A percentile compares a stretch with the other conserved stretches of the same genome.
These are phyloP conservation scores for Naganishia albida DNA, from an alignment of 1,284 basidiomycete genomes.

Conservation along the genomic window DNA sequence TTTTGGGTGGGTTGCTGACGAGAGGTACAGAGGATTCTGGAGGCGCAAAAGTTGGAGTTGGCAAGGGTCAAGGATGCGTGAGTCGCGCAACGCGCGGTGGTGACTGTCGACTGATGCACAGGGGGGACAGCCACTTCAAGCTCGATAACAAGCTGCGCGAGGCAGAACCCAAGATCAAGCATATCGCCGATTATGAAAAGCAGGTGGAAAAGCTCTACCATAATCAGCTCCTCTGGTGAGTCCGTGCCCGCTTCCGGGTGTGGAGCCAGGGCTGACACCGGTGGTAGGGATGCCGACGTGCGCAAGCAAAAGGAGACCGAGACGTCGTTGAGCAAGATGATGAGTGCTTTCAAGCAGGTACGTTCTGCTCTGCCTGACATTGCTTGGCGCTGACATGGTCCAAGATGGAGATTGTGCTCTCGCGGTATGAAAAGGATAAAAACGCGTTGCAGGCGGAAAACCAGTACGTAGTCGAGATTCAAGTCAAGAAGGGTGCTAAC, in stretches of 20 bases:
- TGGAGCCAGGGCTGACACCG: not conserved
- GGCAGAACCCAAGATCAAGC: conserved; percentile 31
- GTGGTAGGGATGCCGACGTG: conserved; percentile 29
- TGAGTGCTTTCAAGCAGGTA: conserved; percentile 31
- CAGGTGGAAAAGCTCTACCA: conserved; percentile 32
- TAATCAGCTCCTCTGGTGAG: conserved; percentile 34
- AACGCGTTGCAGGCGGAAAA: conserved; percentile 15
- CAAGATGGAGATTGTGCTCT: conserved; percentile 31
- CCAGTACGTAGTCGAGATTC: not conserved
- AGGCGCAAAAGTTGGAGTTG: conserved; percentile 27
- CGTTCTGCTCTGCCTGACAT: not conserved
- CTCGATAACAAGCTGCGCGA: conserved; percentile 28
- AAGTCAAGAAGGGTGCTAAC: not conserved
- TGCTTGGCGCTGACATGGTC: not conserved
- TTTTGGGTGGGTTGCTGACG: not conserved
- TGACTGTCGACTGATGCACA: not conserved
- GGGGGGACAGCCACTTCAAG: conserved; percentile 25
- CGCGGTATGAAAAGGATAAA: conserved; percentile 23
- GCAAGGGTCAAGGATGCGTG: conserved; percentile 31
- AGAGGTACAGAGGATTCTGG: conserved; percentile 26
- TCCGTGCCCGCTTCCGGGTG: not conserved
- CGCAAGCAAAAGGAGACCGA: conserved; percentile 27
- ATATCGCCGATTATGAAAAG: conserved; percentile 32
- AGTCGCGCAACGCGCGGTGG: not conserved
- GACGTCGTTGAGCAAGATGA: conserved; percentile 30